Conservation (phyloP, 495 filamentous ascomycete genomes). For the Hypomontagnella monticulosa region DNA sequence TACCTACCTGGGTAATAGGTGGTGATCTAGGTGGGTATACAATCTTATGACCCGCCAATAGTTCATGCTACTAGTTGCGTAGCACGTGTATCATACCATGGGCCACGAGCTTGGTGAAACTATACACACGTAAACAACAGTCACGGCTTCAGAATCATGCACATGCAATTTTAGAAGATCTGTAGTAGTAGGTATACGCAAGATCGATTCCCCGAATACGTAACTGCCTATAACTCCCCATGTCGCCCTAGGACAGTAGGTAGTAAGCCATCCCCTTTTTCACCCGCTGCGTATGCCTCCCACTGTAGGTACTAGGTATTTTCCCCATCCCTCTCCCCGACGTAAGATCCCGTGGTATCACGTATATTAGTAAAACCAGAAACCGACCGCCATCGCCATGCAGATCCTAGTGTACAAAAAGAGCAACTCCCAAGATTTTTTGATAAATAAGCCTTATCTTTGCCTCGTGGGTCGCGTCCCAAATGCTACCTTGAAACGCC, state of each 20-base stretch:
- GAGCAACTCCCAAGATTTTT: constrained; percentile 26
- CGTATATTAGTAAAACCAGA: constrained; percentile 28
- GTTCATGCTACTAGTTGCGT: too few species aligned
- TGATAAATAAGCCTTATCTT: constrained; percentile 37
- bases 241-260: neutral
- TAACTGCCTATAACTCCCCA: neutral
- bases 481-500: constrained; percentile 43
- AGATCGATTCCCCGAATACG: neutral
- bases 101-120: too few species aligned
- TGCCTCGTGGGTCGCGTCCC: constrained; percentile 37
- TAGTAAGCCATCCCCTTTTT: neutral
- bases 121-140: too few species aligned
- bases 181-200: too few species aligned
- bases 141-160: too few species aligned
- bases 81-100: too few species aligned
- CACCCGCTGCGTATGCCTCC: constrained; percentile 8
- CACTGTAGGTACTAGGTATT: neutral
- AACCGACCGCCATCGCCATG: constrained; percentile 33
- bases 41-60: too few species aligned
- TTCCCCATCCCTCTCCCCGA: constrained; percentile 11
- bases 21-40: too few species aligned
- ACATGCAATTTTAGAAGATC: too few species aligned
- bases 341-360: constrained; percentile 42
- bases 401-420: constrained; percentile 42
- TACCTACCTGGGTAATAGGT: too few species aligned